These are phyloP conservation scores for Oryza coarctata DNA, from an alignment of 176 grass and related monocot genomes.

Conservation along the genomic window DNA sequence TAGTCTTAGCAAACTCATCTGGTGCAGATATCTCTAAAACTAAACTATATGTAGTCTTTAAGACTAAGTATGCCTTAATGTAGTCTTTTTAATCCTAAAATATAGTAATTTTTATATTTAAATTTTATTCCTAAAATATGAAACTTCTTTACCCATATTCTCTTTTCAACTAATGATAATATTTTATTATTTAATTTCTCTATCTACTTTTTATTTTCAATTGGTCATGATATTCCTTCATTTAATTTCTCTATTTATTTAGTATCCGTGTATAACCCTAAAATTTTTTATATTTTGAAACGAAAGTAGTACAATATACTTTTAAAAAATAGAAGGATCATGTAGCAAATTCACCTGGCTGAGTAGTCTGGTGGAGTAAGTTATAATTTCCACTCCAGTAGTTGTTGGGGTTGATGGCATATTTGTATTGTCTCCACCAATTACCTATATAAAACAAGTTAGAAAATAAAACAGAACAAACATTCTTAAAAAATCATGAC, in stretches of 20 bases:
- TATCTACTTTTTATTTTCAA: too few relatives aligned
- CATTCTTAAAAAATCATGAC: not conserved
- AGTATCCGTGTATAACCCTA: too few relatives aligned
- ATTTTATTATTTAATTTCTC: too few relatives aligned
- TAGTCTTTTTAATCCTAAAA: not conserved
- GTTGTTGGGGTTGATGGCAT: conserved; percentile 49
- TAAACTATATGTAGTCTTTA: not conserved
- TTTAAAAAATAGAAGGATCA: not conserved
- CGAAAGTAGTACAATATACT: not conserved
- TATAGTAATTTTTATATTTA: too few relatives aligned
- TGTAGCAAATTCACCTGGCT: conserved; percentile 46
- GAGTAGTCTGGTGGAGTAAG: conserved; percentile 61
- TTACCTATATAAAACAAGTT: conserved; percentile 56
- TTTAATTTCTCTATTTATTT: too few relatives aligned
- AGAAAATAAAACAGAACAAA: conserved; percentile 25
- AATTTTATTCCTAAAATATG: too few relatives aligned
- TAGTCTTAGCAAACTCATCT: not conserved
- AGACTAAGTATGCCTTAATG: not conserved
- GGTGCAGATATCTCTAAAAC: not conserved
- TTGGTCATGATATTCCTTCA: too few relatives aligned
- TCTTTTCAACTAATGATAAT: too few relatives aligned
- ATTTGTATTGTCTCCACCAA: conserved; percentile 63
- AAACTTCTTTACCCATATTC: too few relatives aligned
- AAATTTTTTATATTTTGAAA: too few relatives aligned
- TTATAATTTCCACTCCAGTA: conserved; percentile 61